Base-by-base conservation (phyloP, 2,329 filamentous ascomycete genomes). In the Aspergillus sp. region DNA sequence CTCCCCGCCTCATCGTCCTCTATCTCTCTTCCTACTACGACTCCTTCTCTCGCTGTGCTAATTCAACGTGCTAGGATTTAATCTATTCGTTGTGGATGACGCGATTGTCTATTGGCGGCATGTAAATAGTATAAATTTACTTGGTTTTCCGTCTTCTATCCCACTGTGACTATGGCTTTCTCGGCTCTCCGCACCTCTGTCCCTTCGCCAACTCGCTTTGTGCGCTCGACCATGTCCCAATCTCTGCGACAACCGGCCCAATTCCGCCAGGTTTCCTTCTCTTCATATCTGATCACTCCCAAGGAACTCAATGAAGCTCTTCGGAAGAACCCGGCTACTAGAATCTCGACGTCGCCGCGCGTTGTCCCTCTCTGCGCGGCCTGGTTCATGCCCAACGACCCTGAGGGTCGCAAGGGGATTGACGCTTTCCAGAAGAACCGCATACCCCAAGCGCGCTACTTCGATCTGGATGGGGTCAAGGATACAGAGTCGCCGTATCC, bases 311-410 rank as follows among this genome's bases (percentile, higher is more conserved):
- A 85, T 63, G 81, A 86, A 55, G 90, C 90, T 45, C 78, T 98
- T 45, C 84, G 86, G 69, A 86, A 85, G 72, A 94, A 91, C 67
- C 80, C 89, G 3, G 80, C 85, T 10, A 86, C 85, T 46, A 82
- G 85, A 53, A 86, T 91, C 60, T 89, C 87, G 51, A 86, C 88
- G 39, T 83, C 88, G 10, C 86, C 91, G 1, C 84, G 87, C 56
- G 85, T 94, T 39, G 83, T 98, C 46, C 88, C 93, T 2, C 78
- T 98, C 38, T 96, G 90, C 70, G 93, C 90, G 42, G 81, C 89
- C 20, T 98, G 93, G 93, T 98, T 96, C 65, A 81, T 98, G 53
- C 93, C 93, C 53, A 97, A 95, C 68, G 91, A 95, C 55, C 75
- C 78, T 2, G 63, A 78, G 58, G 81, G 81, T 46, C 84, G 90